phyloP scores from a whole-genome alignment of 345 rosid species.

The Murraya koenigii region DNA sequence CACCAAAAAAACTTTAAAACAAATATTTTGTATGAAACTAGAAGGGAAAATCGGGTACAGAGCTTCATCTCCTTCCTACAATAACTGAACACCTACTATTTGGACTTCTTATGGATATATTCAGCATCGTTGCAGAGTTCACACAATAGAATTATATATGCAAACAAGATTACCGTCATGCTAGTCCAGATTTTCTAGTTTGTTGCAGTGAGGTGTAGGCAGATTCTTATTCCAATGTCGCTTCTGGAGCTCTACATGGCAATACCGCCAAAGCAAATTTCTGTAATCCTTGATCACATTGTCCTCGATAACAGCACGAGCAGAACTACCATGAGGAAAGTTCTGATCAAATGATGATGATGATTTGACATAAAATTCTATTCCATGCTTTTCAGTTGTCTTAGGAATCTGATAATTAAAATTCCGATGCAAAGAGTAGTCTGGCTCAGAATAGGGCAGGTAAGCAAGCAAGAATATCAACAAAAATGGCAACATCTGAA shows the following conservation, averaged over 20 bases:
- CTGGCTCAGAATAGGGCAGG: slow-evolving; percentile 72
- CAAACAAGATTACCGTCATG: slow-evolving; percentile 46
- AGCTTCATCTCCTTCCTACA: not conserved
- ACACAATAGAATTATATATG: not conserved
- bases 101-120: not conserved
- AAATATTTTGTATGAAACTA: not conserved
- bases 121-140: not conserved
- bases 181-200: slow-evolving; percentile 56
- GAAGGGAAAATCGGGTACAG: not conserved
- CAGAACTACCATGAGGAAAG: slow-evolving; percentile 66
- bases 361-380: slow-evolving; percentile 72
- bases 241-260: slow-evolving; percentile 73
- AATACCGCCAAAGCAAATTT: slow-evolving; percentile 59
- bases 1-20: not conserved
- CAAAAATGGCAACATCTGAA: slow-evolving; percentile 74
- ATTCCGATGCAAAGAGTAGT: slow-evolving; percentile 65
- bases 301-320: slow-evolving; percentile 59
- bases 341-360: slow-evolving; percentile 60
- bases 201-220: slow-evolving; percentile 74
- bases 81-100: not conserved
- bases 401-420: slow-evolving; percentile 56
- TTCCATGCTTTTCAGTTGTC: slow-evolving; percentile 62
- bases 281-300: slow-evolving; percentile 71
- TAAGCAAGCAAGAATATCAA: slow-evolving; percentile 72
- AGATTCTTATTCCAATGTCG: slow-evolving; percentile 72